Evolutionary conservation across 305 asterid genomes (phyloP).

Genomic region (Vinca major): DNA sequence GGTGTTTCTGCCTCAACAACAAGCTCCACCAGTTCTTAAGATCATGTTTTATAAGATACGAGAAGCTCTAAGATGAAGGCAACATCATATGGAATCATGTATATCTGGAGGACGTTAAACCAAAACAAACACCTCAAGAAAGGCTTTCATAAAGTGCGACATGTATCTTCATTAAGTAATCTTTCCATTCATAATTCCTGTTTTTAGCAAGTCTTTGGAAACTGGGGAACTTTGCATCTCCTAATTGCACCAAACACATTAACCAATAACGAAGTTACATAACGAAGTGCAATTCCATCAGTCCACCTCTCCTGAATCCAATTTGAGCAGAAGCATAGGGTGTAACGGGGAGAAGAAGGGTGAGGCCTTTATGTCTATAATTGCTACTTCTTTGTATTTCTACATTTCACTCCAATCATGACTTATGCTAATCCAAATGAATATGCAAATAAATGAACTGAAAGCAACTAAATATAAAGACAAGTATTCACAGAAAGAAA

Average conservation of each 20-base stretch:
- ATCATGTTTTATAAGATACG: not conserved
- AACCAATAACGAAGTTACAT: not conserved
- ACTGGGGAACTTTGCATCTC: not conserved
- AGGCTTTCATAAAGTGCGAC: not conserved
- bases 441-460: not conserved
- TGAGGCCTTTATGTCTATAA: not conserved
- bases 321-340: not conserved
- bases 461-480: not conserved
- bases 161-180: not conserved
- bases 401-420: not conserved
- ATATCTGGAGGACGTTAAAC: not conserved
- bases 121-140: not conserved
- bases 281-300: not conserved
- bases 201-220: not conserved
- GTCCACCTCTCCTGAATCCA: not conserved
- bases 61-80: not conserved
- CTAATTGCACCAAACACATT: not conserved
- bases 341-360: not conserved
- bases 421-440: not conserved
- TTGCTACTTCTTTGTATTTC: not conserved
- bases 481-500: not conserved
- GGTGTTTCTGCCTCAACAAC: not conserved
- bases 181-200: not conserved
- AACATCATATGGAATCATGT: not conserved
- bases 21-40: not conserved